These are phyloP conservation scores for Telopea speciosissima DNA, from an alignment of 177 flowering plant genomes.

Conservation along the genomic window DNA sequence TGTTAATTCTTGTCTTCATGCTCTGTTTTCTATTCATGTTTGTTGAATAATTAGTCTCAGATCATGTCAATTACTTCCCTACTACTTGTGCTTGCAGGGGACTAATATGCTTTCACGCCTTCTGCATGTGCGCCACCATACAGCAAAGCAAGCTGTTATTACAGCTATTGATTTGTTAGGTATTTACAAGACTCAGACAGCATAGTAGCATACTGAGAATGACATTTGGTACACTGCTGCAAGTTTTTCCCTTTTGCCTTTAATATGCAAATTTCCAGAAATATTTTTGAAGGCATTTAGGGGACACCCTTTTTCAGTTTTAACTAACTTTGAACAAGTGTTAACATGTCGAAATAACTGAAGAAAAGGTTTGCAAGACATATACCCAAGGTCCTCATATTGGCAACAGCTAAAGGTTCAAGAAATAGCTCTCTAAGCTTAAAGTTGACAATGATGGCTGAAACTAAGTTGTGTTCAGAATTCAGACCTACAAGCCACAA, in stretches of 20 bases:
- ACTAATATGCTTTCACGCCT: conserved; percentile 96
- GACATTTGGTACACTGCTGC: neutral
- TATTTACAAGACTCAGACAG: conserved; percentile 12
- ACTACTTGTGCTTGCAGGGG: conserved; percentile 46
- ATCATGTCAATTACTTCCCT: conserved; percentile 3
- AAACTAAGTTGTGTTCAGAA: neutral
- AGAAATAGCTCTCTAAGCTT: neutral
- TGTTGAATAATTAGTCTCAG: neutral
- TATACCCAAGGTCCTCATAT: neutral
- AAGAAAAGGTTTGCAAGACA: neutral
- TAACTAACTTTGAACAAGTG: neutral
- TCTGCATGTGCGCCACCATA: conserved; percentile 84
- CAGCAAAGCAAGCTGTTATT: conserved; percentile 95
- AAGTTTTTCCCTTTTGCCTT: no score
- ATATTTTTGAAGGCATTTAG: neutral
- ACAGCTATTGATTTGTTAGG: conserved; percentile 96
- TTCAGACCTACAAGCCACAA: neutral
- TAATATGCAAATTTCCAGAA: neutral
- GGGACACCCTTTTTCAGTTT: neutral
- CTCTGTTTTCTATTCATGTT: neutral
- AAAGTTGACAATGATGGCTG: neutral
- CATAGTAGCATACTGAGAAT: neutral
- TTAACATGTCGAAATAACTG: neutral
- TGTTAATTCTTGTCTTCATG: neutral
- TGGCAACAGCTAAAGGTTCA: neutral